Base-by-base conservation (phyloP, 2,329 filamentous ascomycete genomes). In the Trichoderma citrinoviride region DNA sequence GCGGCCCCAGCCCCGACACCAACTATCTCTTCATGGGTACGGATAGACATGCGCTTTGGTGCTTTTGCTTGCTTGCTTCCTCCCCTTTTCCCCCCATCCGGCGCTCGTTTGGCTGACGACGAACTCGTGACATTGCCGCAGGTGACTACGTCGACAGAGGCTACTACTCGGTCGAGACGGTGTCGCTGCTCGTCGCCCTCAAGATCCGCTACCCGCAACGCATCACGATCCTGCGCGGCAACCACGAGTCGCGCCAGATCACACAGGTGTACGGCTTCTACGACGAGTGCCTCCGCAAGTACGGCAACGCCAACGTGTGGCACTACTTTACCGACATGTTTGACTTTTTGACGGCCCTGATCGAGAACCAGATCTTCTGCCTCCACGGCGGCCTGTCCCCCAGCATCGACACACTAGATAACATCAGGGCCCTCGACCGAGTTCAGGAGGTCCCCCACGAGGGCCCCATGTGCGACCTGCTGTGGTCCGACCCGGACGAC, bases 251-350 rank as follows among this genome's bases (percentile, higher is more conserved):
- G 69, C 90, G 95, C 73, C 95, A 99, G 81, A 99, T 99, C 78
- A 99, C 95, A 52, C 94, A 98, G 79, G 95, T 99, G 66, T 99
- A 99, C 77, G 95, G 95, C 68, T 99, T 99, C 82, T 99, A 99
- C 82, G 95, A 98, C 78, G 95, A 99, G 79, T 99, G 95, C 77
- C 87, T 98, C 73, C 91, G 93, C 77, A 99, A 99, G 82, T 99
- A 99, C 77, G 95, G 95, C 78, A 98, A 97, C 75, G 94, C 95
- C 68, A 98, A 97, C 72, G 95, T 99, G 69, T 99, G 95, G 95
- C 97, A 97, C 83, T 97, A 92, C 77, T 99, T 97, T 78, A 97
- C 93, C 75, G 94, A 99, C 78, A 89, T 99, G 62, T 99, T 99
- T 81, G 95, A 99, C 81, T 99, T 95, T 70, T 87, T 99, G 71